Evolutionary conservation across 148 eudicot genomes (phyloP), one percentile per base, ranked within the genome.

Genomic region (Silene conica): DNA sequence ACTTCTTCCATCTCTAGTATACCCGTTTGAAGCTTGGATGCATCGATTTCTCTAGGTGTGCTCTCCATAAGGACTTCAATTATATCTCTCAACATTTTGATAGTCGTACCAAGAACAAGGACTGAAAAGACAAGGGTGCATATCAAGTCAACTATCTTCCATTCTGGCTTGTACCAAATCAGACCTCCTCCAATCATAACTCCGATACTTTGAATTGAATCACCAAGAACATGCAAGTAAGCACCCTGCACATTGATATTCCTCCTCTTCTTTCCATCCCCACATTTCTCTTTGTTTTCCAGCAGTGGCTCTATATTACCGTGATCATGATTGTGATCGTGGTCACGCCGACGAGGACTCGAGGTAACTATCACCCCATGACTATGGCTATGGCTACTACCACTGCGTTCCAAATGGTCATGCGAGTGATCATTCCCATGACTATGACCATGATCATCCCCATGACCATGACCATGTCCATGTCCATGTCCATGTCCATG

Each of bases 171-270:
- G 71, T 84, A 88, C 98, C 98, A 95, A 25, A 95, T 95, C 19
- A 90, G 50, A 58, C 90, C 98, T 55, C 97, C 98, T n/a, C 97
- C 97, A 31, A 95, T 87, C 98, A 95, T 95, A 22, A 95, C 98
- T 12, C 97, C 98, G 10, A 95, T 56, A 64, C 98, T 95, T 69
- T 95, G 98, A 76, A 95, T 86, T 7, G 90, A 91, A 83, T 95
- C 98, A 67, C 98, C 98, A 4, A 95, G 91, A 23, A 95, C 98
- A 57, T 95, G 98, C 45, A 95, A 91, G 77, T 89, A 95, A 69
- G 98, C 98, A 54, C 97, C 97, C 74, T 95, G 98, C 15, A 95
- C 83, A 64, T 95, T 95, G 65, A 95, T 83, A 66, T 90, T 92
- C 74, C 63, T 66, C 82, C 84, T 85, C 85, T 86, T 85, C 84